Conservation (phyloP, 768 basidiomycete genomes). For the Candolleomyces aberdarensis region DNA sequence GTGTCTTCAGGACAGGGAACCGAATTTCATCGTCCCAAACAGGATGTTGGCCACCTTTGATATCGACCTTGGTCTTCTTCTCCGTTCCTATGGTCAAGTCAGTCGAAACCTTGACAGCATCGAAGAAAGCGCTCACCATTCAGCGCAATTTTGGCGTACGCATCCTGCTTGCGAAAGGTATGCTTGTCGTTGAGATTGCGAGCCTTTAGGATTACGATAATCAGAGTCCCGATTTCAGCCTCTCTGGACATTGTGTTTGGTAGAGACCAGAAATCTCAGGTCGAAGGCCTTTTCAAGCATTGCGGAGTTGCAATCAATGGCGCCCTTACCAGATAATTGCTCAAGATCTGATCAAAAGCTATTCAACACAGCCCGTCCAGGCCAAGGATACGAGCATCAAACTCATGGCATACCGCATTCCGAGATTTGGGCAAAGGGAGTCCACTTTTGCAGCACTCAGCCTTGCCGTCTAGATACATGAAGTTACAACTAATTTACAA, state of each 20-base stretch:
- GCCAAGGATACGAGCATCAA: too few relatives aligned
- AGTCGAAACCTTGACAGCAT: neutral
- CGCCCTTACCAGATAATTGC: neutral
- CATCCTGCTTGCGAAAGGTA: slow-evolving; percentile 89
- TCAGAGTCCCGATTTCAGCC: slow-evolving; percentile 72
- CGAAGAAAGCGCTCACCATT: slow-evolving; percentile 34
- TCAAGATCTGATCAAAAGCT: neutral
- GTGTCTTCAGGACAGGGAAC: slow-evolving; percentile 64
- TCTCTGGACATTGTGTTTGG: slow-evolving; percentile 28
- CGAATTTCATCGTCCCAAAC: slow-evolving; percentile 90
- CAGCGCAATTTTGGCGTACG: slow-evolving; percentile 66
- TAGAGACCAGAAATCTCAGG: slow-evolving; percentile 8
- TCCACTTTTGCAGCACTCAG: too few relatives aligned
- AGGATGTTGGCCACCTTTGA: slow-evolving; percentile 90
- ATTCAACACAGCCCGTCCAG: neutral
- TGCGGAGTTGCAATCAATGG: neutral
- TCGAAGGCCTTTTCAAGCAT: slow-evolving; percentile 7
- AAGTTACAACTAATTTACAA: too few relatives aligned
- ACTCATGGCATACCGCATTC: too few relatives aligned
- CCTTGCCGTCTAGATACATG: too few relatives aligned
- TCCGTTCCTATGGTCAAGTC: slow-evolving; percentile 40
- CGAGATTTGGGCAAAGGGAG: too few relatives aligned
- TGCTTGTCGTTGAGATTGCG: slow-evolving; percentile 79
- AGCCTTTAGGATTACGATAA: slow-evolving; percentile 84
- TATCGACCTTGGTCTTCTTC: slow-evolving; percentile 69